Conservation (phyloP, 208 protist species). For the Leishmania gerbilli region DNA sequence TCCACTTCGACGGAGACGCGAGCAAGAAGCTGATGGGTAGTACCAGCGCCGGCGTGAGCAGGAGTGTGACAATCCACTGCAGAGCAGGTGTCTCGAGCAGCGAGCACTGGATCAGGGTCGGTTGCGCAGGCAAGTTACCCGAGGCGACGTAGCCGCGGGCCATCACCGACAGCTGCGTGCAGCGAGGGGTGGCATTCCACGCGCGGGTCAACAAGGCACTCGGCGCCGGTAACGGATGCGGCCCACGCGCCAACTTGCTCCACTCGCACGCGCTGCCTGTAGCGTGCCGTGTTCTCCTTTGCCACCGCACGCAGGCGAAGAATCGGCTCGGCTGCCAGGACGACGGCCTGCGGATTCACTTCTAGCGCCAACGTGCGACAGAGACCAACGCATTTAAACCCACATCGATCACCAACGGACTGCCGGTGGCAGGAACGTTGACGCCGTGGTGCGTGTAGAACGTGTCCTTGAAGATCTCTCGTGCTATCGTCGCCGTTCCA, state of each 20-base stretch:
- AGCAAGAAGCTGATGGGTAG: conserved; percentile 26
- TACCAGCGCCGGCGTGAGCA: conserved; percentile 16
- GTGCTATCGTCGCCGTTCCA: conserved; percentile 33
- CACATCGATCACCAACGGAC: conserved; percentile 43
- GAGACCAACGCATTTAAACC: conserved; percentile 52
- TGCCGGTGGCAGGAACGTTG: background rate
- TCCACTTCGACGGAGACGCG: conserved; percentile 11
- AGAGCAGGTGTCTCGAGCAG: conserved; percentile 25
- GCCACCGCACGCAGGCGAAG: conserved; percentile 21
- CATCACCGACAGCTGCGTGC: conserved; percentile 22
- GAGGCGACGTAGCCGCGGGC: conserved; percentile 22
- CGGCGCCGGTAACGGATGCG: background rate
- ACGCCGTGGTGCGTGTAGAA: conserved; percentile 47
- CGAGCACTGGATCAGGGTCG: conserved; percentile 16
- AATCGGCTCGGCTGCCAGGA: conserved; percentile 46
- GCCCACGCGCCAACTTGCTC: conserved; percentile 24
- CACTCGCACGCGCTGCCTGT: conserved; percentile 21
- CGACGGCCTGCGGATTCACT: conserved; percentile 22
- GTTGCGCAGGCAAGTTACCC: conserved; percentile 21
- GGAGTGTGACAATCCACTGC: conserved; percentile 9
- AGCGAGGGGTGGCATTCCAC: conserved; percentile 19
- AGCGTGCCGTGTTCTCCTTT: conserved; percentile 20
- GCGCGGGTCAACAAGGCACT: conserved; percentile 28
- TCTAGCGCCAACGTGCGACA: conserved; percentile 33
- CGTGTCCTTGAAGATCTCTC: conserved; percentile 40